Evolutionary conservation across 805 yeast species (phyloP), one percentile per base, ranked within the genome.

Genomic region (Starmerella floricola): DNA sequence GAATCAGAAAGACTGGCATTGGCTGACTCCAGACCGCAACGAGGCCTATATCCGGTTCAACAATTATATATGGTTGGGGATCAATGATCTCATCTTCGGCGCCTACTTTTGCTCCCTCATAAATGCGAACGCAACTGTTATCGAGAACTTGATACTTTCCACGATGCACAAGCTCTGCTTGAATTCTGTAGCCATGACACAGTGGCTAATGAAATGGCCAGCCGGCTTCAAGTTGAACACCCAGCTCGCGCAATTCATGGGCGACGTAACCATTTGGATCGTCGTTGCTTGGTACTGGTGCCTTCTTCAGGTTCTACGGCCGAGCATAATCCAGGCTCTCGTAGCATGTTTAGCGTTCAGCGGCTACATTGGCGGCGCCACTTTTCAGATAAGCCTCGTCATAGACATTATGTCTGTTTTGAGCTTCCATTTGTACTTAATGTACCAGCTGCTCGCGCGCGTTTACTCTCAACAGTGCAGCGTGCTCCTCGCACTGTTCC

Each of bases 141-240:
- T 62, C 1, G 46, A 50, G 2, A 56, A 51, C 40, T 39, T 69
- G 29, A 60, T 41, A 2, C 20, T 21, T 23, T 12, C 12, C 8
- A 27, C 16, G 11, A 75, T 12, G 62, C 68, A 31, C 20, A 55
- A 55, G 19, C 44, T 67, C 1, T 48, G 73, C 41, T 55, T 63
- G 27, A 65, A 66, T n/a, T 60, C 78, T 33, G 62, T 67, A 16
- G 46, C 56, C 2, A 57, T 77, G 30, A 74, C 87, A 3, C 50
- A 64, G 0, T 81, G 94, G 87, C 67, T 91, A 29, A 84, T 86
- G 66, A 71, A 76, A 47, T 81, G 87, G 54, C 98, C 98, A 0
- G 94, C 88, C 13, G 98, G 98, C 3, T 76, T 91, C 53, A 91
- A 91, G 56, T 71, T 91, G 40, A 91, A 91, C 59, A 78, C 76